A percentile compares a stretch with the other conserved stretches of the same genome.
These are phyloP conservation scores for Biancaea sappan DNA, from an alignment of 306 rosid species.

Conservation along the genomic window DNA sequence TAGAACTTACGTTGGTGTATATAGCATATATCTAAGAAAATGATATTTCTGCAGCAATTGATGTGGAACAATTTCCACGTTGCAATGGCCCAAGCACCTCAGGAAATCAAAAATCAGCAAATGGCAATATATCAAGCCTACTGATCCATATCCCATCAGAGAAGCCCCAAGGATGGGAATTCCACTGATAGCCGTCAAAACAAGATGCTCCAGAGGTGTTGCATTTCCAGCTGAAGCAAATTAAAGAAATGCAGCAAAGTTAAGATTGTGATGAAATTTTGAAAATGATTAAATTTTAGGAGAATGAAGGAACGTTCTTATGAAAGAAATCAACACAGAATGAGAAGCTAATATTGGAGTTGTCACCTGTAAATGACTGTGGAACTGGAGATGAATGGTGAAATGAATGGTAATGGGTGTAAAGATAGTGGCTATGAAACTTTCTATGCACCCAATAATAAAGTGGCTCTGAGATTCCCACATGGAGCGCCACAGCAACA, in stretches of 20 bases:
- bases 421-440: slow-evolving; percentile 54
- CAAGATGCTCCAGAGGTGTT: slow-evolving; percentile 67
- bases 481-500: slow-evolving; percentile 57
- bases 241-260: not conserved
- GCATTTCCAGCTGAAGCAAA: slow-evolving; percentile 63
- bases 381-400: slow-evolving; percentile 86
- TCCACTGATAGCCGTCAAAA: slow-evolving; percentile 52
- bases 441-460: slow-evolving; percentile 68
- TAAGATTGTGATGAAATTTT: not conserved
- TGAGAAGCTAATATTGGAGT: slow-evolving; percentile 12
- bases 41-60: slow-evolving; percentile 51
- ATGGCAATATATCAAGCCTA: slow-evolving; percentile 48
- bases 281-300: not conserved
- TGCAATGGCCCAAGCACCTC: slow-evolving; percentile 80
- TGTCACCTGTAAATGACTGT: slow-evolving; percentile 63
- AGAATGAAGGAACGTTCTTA: not conserved
- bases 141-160: slow-evolving; percentile 75
- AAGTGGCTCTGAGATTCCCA: slow-evolving; percentile 82
- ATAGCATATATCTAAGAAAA: slow-evolving; percentile 61
- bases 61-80: slow-evolving; percentile 71
- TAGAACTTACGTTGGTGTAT: slow-evolving; percentile 79
- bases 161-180: slow-evolving; percentile 66
- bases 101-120: slow-evolving; percentile 66
- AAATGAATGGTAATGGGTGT: slow-evolving; percentile 68
- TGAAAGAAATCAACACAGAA: not conserved